Conservation (phyloP, 2,329 filamentous ascomycete genomes). For the Tolypocladium endophyticum region DNA sequence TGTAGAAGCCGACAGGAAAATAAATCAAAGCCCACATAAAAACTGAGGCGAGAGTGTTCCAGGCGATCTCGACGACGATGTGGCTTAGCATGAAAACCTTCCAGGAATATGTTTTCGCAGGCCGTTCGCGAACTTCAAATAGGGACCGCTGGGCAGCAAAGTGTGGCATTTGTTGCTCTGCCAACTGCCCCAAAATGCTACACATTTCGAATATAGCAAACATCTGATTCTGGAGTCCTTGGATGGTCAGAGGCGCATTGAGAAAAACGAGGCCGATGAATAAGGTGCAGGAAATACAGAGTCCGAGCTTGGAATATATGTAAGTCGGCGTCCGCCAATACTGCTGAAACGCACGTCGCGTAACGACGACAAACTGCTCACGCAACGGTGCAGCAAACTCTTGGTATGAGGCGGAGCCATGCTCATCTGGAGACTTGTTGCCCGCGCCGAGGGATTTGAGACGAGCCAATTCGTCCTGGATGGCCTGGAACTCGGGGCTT, state of each 20-base stretch:
- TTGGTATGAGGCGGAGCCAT: neutral
- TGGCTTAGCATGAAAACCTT: neutral
- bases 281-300: neutral
- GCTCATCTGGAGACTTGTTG: neutral
- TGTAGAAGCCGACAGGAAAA: neutral
- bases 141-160: neutral
- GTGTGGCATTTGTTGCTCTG: neutral
- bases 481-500: neutral
- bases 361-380: slow-evolving; percentile 50
- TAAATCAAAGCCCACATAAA: neutral
- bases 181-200: slow-evolving; percentile 48
- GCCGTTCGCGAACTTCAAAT: neutral
- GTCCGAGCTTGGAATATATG: slow-evolving; percentile 54
- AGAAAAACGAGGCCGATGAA: neutral
- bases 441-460: neutral
- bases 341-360: slow-evolving; percentile 59
- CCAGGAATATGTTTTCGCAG: neutral
- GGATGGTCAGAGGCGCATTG: slow-evolving; percentile 30
- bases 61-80: slow-evolving; percentile 6
- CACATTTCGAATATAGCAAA: slow-evolving; percentile 63
- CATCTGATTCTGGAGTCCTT: slow-evolving; percentile 61
- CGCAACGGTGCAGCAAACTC: neutral
- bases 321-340: slow-evolving; percentile 71
- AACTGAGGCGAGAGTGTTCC: slow-evolving; percentile 11
- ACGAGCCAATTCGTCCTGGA: neutral